Base-by-base conservation (phyloP, 768 basidiomycete species). In the Dioszegia aurantiaca region DNA sequence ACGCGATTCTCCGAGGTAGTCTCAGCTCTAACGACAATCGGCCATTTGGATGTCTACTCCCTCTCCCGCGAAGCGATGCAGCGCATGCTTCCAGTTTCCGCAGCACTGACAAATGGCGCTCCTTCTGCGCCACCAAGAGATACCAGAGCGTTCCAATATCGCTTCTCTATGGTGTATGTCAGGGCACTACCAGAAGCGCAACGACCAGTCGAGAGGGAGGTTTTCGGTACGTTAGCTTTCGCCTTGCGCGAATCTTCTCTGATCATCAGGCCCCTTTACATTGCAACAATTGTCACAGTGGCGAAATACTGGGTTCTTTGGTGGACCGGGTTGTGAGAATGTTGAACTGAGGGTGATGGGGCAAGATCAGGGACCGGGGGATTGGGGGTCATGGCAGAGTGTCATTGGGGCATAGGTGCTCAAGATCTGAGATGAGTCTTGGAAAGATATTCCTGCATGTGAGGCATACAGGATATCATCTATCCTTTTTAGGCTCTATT, bases 21-120 rank as follows among this genome's bases (percentile, higher is more conserved):
- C 42, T 72, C 76, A 0, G 61, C 59, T 36, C 64, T 77, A 16
- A 74, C 73, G 3, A 57, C 73, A 14, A 59, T 72, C 12, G 76
- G 74, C 21, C 75, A 78, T 28, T 69, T 78, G 16, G 77, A 78
- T 58, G 72, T 78, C 30, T 78, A 78, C 63, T 73, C 73, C 10
- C 62, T 77, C 55, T 73, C 77, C 2, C 58, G 67, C 33, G 75
- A 77, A 60, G 66, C 74, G n/a, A 65, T 78, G 33, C 74, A 77
- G 49, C 64, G 77, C 10, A 75, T 77, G 70, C 59, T 76, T 3
- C 77, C 77, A 11, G 58, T 61, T 21, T 19, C 11, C 37, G 26
- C 37, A 40, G 42, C 53, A 55, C 31, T 31, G 49, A 23, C n/a
- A 55, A 10, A 58, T 8, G 31, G 59, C 6, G 47, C 64, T 4